Base-by-base conservation (phyloP, 2,329 filamentous ascomycete genomes). In the Xylaria multiplex region DNA sequence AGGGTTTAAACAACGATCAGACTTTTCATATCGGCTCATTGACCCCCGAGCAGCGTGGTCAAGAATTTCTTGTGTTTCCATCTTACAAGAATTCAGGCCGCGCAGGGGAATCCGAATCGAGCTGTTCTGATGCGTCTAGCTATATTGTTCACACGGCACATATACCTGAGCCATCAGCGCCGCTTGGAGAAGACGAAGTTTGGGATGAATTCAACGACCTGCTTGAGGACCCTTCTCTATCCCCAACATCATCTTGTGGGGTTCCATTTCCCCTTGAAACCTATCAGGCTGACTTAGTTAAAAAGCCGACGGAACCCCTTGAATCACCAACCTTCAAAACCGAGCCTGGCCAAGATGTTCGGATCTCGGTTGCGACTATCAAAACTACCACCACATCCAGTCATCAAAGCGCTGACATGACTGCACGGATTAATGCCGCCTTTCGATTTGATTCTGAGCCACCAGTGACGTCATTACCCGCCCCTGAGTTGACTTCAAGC, bases 181-280 rank as follows among this genome's bases (percentile, higher is more conserved):
- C 88, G 0, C 84, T 90, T 3, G 88, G 82, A 0, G 92, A 96
- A 70, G 95, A 97, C 72, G 95, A 97, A 75, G 86, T 97, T 1
- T 98, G 95, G 95, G 90, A 94, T 58, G 95, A 97, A 78, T 97
- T 96, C 75, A 90, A 98, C 70, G 95, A 97, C 72, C 81, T 97
- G 13, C 86, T 97, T 60, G 91, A 92, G 59, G 90, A 92, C 11
- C 79, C 79, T 1, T 83, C 84, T 2, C 79, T 80, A 1, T 88
- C 87, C 0, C 80, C 84, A 5, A 85, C 83, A 0, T 88, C 86
- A 0, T 89, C 88, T 0, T 81, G 83, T 30, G 85, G 85, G 0
- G 76, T 83, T 62, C 83, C 88, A 24, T 86, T 89, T 73, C 82
- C 86, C 68, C 81, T 87, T 13, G 85, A 88, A 70, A 80, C 76